A percentile compares a stretch with the other conserved stretches of the same genome.
These are phyloP conservation scores for Trypanosoma melophagium DNA, from an alignment of 208 protist genomes.

Conservation along the genomic window DNA sequence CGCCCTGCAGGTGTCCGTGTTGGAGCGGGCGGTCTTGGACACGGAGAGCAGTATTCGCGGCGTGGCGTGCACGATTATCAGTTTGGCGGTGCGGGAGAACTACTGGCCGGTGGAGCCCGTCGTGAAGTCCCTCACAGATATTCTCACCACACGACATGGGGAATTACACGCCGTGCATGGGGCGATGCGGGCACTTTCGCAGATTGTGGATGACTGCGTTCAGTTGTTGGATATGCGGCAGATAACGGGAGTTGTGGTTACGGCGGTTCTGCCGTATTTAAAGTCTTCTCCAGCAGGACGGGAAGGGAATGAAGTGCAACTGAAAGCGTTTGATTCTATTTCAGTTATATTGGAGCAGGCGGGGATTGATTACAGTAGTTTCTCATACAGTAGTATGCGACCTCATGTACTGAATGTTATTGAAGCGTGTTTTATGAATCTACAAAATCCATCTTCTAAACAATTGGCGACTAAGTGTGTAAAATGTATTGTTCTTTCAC, in stretches of 20 bases:
- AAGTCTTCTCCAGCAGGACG: conserved; percentile 12
- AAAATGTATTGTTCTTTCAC: conserved; percentile 63
- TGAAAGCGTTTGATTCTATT: conserved; percentile 63
- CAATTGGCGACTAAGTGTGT: conserved; percentile 54
- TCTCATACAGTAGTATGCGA: conserved; percentile 60
- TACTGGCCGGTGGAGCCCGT: conserved; percentile 60
- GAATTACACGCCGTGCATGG: conserved; percentile 64
- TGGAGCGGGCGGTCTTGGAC: conserved; percentile 62
- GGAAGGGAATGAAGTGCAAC: conserved; percentile 43
- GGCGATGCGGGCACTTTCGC: conserved; percentile 65
- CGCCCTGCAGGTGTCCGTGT: conserved; percentile 52
- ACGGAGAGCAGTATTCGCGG: conserved; percentile 61
- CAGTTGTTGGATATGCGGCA: conserved; percentile 55
- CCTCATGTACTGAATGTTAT: conserved; percentile 43
- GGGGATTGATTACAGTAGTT: conserved; percentile 50
- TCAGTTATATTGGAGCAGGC: conserved; percentile 63
- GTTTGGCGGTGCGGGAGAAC: conserved; percentile 63
- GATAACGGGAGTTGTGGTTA: conserved; percentile 53
- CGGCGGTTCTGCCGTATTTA: conserved; percentile 46
- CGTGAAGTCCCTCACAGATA: conserved; percentile 37
- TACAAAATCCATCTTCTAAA: conserved; percentile 47
- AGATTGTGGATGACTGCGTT: conserved; percentile 73
- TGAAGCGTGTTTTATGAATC: conserved; percentile 65
- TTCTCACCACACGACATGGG: conserved; percentile 36
- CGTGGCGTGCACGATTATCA: conserved; percentile 73